Base-by-base conservation (phyloP, 2,329 filamentous ascomycete species). In the Apiospora arundinis region DNA sequence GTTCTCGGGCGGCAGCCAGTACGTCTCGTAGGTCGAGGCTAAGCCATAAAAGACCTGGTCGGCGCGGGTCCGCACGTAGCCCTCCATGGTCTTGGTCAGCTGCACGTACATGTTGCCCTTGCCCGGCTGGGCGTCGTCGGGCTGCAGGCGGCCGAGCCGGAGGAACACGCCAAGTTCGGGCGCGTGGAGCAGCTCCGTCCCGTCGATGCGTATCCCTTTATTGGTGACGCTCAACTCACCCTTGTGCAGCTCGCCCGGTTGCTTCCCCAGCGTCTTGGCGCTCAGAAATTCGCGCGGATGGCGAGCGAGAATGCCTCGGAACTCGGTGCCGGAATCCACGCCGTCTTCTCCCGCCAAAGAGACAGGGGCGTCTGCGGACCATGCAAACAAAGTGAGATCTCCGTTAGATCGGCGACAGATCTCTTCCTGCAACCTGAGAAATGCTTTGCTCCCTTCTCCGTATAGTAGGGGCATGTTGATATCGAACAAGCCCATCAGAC, bases 401-500 rank as follows among this genome's bases (percentile, higher is more conserved):
- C 65, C 65, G 42, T 46, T 67, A 7, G 65, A 67, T 42, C 65
- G 65, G 42, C 65, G 65, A 14, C 65, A 67, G 77, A 82, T 71
- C 25, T 71, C 70, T 48, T 71, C 70, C 44, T 71, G 70, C 9
- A 71, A 52, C 25, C 70, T 14, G 11, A 60, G 48, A 46, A 71
- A 71, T 18, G 70, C 67, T 44, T 56, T 69, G 12, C 32, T 40
- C 14, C 68, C 60, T 52, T 86, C 82, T 25, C 86, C 84, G 77
- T 94, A 94, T 0, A 89, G 88, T 0, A 85, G 82, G n/a, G 93
- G 82, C 25, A 94, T 83, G 68, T 93, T 90, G 28, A 90, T 82
- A 23, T 87, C 86, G 81, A 94, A 93, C 81, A 93, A 94, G 1
- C 67, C 67, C 48, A 69, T 49, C n/a, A 69, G 46, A 37, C 46